Evolutionary conservation across 1,284 basidiomycete species (phyloP), one percentile per base, ranked within the genome.

Genomic region (Tylopilus sp.): DNA sequence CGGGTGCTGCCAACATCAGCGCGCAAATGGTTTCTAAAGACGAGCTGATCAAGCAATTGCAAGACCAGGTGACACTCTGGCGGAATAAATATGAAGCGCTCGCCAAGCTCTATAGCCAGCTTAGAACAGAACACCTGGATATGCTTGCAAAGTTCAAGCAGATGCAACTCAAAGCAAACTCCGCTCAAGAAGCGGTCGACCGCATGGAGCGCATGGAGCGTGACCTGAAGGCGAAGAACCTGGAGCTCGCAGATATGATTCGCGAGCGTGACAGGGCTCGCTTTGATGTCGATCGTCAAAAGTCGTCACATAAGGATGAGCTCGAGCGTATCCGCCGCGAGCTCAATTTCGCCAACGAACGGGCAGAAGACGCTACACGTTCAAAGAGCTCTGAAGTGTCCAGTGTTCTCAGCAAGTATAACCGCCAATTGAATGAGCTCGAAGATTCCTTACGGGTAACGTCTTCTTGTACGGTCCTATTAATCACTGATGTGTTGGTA

Each of bases 161-260:
- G 63, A 82, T 97, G 80, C 95, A 99, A 68, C 82, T 99, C 61
- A 98, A 97, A 71, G 97, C 97, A 18, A 97, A 95, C 67, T 97
- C 94, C 46, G 95, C 97, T 0, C 96, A 98, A 68, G 97, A 99
- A 71, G 92, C 96, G n/a, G 89, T 99, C 45, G 96, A 99, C 70
- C 88, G 87, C 63, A 98, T 99, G 94, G 97, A 99, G 71, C 79
- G 95, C 52, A 99, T 99, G 95, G 97, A 99, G 68, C 78, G 95
- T 31, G 97, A 99, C 67, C 77, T 98, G 61, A 99, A 99, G 74
- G 79, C 92, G 35, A 99, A 99, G 81, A 99, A 98, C 66, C 73
- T 99, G 49, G 97, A 99, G 69, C 76, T 99, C 29, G 96, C 96
- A 25, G 97, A 99, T 66, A 99, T 99, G 97, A 90, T 99, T 59